These are phyloP conservation scores for Paramarasmius palmivorus DNA, from an alignment of 1,284 basidiomycete species.

Conservation along the genomic window DNA sequence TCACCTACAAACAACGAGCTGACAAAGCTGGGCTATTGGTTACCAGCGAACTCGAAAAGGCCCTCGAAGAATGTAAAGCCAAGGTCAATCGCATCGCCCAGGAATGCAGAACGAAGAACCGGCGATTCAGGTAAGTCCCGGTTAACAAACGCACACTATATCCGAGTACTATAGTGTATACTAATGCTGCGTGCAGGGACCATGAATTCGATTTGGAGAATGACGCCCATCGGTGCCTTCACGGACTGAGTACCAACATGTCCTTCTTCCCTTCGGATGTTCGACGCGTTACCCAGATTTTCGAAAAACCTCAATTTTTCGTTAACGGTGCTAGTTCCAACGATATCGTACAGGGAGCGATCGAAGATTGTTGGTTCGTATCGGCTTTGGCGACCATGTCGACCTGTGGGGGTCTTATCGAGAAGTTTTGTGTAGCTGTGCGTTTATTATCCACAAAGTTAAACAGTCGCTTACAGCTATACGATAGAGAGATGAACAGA, in stretches of 20 bases:
- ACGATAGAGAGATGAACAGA: constrained; percentile 28
- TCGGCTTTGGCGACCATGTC: constrained; percentile 45
- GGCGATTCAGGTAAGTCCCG: constrained; percentile 23
- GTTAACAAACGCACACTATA: neutral
- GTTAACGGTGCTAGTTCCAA: constrained; percentile 35
- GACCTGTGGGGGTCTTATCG: constrained; percentile 38
- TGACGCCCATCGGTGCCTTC: constrained; percentile 41
- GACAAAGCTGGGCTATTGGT: constrained; percentile 26
- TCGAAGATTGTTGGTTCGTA: constrained; percentile 53
- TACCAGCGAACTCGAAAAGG: constrained; percentile 27
- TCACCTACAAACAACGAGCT: constrained; percentile 12
- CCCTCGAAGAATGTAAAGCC: constrained; percentile 24
- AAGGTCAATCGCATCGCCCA: constrained; percentile 26
- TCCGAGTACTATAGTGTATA: no score
- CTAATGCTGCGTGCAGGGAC: constrained; percentile 33
- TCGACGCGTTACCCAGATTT: constrained; percentile 44
- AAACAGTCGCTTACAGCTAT: neutral
- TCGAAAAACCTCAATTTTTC: constrained; percentile 44
- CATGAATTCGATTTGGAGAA: constrained; percentile 53
- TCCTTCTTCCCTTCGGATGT: constrained; percentile 40
- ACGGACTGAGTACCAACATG: constrained; percentile 31
- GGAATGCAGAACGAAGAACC: constrained; percentile 26
- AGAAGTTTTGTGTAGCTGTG: constrained; percentile 52
- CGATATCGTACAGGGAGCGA: constrained; percentile 44
- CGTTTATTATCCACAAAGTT: constrained; percentile 14